Evolutionary conservation across 192 early-diverging fungal genomes (phyloP).

Genomic region (Coemansia reversa): DNA sequence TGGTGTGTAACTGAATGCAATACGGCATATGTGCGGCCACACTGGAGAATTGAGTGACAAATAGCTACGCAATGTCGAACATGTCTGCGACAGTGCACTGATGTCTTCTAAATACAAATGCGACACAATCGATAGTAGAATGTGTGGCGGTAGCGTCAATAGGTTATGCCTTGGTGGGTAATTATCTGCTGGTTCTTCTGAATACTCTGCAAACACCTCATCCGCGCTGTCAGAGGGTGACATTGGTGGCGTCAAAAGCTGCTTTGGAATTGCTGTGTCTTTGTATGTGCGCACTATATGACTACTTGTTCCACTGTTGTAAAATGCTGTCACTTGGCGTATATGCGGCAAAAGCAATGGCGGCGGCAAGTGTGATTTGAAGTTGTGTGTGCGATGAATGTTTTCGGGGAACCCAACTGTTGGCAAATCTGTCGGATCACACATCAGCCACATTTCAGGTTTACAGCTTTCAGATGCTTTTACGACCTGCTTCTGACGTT

Average conservation of each 20-base stretch:
- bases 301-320: conserved; percentile 1
- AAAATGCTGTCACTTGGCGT: neutral
- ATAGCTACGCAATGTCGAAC: conserved; percentile 29
- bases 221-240: conserved; percentile 19
- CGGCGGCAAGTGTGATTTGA: conserved; percentile 3
- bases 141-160: conserved; percentile 33
- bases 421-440: conserved; percentile 50
- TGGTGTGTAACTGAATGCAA: conserved; percentile 31
- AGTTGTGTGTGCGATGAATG: too few relatives aligned
- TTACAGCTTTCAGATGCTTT: neutral
- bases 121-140: conserved; percentile 35
- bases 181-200: neutral
- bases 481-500: neutral
- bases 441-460: conserved; percentile 27
- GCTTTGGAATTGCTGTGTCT: conserved; percentile 17
- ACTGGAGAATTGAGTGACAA: conserved; percentile 30
- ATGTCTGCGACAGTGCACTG: conserved; percentile 34
- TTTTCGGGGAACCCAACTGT: neutral
- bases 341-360: conserved; percentile 11
- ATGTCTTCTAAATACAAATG: conserved; percentile 19
- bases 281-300: neutral
- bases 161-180: conserved; percentile 6
- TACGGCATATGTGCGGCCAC: conserved; percentile 36
- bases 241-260: conserved; percentile 44
- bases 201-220: neutral